Evolutionary conservation across 2,329 filamentous ascomycete genomes (phyloP), one percentile per base, ranked within the genome.

Genomic region (Zarea fungicola): DNA sequence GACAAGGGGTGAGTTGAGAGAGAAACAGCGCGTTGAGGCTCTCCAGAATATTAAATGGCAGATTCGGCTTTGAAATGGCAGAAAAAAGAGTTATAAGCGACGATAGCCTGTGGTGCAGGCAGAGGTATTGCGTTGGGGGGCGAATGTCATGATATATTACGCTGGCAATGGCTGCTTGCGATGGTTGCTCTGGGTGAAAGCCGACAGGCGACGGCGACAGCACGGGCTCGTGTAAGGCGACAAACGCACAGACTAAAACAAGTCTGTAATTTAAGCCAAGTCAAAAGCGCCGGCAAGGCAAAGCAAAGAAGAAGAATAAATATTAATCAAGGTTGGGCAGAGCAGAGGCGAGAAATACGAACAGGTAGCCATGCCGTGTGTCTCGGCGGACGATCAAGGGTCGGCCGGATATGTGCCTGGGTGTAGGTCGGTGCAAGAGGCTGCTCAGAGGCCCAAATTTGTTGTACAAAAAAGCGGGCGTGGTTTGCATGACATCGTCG

Each of bases 81-180:
- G 8, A 16, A 29, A 22, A 13, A 35, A 35, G 21, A 16, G 16
- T 2, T 25, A 13, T 9, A n/a, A n/a, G n/a, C n/a, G n/a, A n/a
- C n/a, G n/a, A n/a, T n/a, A n/a, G n/a, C n/a, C 25, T 34, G 34
- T 19, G 32, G 18, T 37, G 34, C 23, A 46, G 8, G 42, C 34
- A 34, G 42, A 37, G 10, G 22, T 9, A 23, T 21, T 6, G 32
- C 6, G 16, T 11, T 16, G 10, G 18, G 42, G 42, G 42, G 25
- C 42, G 22, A 22, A 46, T 37, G 42, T 46, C 32, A 46, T 46
- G 42, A 46, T 46, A 34, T 46, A 46, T 37, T 46, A 28, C n/a
- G 19, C 16, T 43, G 21, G 13, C n/a, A n/a, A n/a, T n/a, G n/a
- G 16, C 26, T 29, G 26, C 26, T 29, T 34, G 7, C n/a, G 34